Percentiles rank a stretch among this genome's conserved stretches.
Conservation (phyloP, 1,139 yeast genomes). For the Blastobotrys capitulatus region DNA sequence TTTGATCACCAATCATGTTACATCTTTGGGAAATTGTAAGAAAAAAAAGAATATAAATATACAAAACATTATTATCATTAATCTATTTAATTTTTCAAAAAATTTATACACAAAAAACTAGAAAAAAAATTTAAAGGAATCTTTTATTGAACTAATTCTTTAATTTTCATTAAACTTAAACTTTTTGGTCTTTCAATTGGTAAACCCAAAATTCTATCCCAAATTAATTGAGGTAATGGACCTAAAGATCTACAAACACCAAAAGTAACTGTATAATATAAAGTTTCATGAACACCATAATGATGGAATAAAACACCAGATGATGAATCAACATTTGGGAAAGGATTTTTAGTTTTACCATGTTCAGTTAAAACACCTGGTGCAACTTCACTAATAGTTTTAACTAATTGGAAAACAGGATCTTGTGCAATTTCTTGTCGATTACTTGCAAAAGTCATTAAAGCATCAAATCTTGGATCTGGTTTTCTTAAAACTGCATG, state of each 20-base stretch:
- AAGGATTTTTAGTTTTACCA: conserved; percentile 61
- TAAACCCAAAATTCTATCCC: conserved; percentile 92
- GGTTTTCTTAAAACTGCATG: conserved; percentile 97
- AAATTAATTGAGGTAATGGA: conserved; percentile 92
- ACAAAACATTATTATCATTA: too few relatives aligned
- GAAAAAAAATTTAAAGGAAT: neutral
- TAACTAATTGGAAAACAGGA: conserved; percentile 69
- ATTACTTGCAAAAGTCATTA: conserved; percentile 76
- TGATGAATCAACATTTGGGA: conserved; percentile 58
- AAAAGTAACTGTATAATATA: conserved; percentile 95
- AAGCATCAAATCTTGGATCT: conserved; percentile 97
- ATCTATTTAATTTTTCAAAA: too few relatives aligned
- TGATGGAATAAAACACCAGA: conserved; percentile 77
- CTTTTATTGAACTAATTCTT: conserved; percentile 17
- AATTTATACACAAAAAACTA: neutral
- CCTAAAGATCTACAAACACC: conserved; percentile 99
- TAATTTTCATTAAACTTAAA: conserved; percentile 55
- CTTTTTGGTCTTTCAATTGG: conserved; percentile 99
- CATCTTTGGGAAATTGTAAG: too few relatives aligned
- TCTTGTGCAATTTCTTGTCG: conserved; percentile 36
- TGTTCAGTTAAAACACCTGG: conserved; percentile 51
- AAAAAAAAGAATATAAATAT: too few relatives aligned
- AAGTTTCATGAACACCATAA: conserved; percentile 92
- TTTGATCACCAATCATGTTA: too few relatives aligned
- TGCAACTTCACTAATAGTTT: conserved; percentile 49